Percentiles rank a stretch among this genome's conserved stretches.
Conservation (phyloP, 208 protist genomes). For the Trypanosoma melophagium region DNA sequence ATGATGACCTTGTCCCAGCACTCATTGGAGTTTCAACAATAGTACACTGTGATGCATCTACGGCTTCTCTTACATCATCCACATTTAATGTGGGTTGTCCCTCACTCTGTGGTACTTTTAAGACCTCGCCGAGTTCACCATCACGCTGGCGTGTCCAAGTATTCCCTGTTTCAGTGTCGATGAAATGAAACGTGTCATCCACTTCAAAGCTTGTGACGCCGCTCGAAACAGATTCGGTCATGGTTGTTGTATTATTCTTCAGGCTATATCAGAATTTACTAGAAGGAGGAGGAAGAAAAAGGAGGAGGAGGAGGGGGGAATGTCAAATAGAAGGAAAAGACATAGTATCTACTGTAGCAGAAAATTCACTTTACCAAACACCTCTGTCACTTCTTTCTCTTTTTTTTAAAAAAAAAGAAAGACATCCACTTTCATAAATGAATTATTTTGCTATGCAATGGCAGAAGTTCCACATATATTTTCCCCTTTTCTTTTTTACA, state of each 20-base stretch:
- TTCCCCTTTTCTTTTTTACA: too few species aligned
- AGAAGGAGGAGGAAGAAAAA: constrained; percentile 13
- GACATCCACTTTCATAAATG: too few species aligned
- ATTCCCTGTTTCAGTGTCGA: constrained; percentile 7
- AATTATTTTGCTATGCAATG: too few species aligned
- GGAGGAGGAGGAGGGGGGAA: constrained; percentile 8
- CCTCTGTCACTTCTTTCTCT: too few species aligned
- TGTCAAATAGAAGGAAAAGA: constrained; percentile 16
- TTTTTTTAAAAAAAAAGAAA: too few species aligned
- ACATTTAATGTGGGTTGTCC: too few species aligned
- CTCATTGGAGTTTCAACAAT: background rate
- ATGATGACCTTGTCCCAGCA: background rate
- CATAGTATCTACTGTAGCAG: constrained; percentile 1
- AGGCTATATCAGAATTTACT: background rate
- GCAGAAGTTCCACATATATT: too few species aligned
- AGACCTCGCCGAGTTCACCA: background rate
- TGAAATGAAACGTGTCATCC: constrained; percentile 3
- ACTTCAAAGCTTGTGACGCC: background rate
- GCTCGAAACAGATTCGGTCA: background rate
- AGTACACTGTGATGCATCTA: background rate
- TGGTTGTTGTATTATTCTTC: background rate
- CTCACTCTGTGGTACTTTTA: too few species aligned
- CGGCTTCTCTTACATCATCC: background rate
- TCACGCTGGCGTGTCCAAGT: background rate
- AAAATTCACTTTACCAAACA: too few species aligned